Evolutionary conservation across 352 stramenopile species (phyloP).

Genomic region (Globisporangium perplexum): DNA sequence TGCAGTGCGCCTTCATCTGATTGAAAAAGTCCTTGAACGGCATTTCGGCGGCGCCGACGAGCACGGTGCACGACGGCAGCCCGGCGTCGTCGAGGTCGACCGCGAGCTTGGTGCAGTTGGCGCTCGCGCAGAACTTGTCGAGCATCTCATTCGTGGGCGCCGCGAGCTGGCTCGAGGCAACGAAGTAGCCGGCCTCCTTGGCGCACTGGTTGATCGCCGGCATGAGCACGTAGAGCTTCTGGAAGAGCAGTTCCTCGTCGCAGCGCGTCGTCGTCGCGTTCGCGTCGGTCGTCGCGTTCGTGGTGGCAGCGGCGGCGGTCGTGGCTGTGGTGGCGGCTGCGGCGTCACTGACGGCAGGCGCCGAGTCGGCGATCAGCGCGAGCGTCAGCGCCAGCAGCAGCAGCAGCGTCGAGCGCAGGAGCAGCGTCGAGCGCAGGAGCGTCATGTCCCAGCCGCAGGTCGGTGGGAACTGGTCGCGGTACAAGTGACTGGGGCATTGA

Average conservation of each 20-base stretch:
- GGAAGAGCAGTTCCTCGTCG: constrained; percentile 32
- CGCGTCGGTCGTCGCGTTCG: background rate
- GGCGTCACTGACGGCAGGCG: background rate
- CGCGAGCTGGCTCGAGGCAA: constrained; percentile 19
- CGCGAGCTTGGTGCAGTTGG: constrained; percentile 29
- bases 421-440: background rate
- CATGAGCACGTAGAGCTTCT: constrained; percentile 46
- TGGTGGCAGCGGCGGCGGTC: no score
- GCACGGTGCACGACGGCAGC: constrained; percentile 25
- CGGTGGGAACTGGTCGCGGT: no score
- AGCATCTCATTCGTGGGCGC: constrained; percentile 18
- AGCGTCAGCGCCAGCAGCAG: constrained; percentile 1
- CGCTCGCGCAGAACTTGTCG: constrained; percentile 26
- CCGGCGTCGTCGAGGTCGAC: constrained; percentile 29
- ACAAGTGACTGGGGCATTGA: no score
- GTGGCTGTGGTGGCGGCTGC: no score
- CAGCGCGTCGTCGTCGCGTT: constrained; percentile 14
- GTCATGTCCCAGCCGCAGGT: background rate
- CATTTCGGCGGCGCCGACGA: constrained; percentile 17
- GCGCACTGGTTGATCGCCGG: constrained; percentile 40
- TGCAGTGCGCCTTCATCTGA: constrained; percentile 21
- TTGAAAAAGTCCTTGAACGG: constrained; percentile 33
- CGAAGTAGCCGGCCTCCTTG: constrained; percentile 27
- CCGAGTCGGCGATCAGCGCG: background rate
- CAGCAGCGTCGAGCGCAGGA: background rate